Percentiles rank a stretch among this genome's conserved stretches.
Evolutionary conservation across 495 filamentous ascomycete species (phyloP).

Genomic region (Daldinia decipiens): DNA sequence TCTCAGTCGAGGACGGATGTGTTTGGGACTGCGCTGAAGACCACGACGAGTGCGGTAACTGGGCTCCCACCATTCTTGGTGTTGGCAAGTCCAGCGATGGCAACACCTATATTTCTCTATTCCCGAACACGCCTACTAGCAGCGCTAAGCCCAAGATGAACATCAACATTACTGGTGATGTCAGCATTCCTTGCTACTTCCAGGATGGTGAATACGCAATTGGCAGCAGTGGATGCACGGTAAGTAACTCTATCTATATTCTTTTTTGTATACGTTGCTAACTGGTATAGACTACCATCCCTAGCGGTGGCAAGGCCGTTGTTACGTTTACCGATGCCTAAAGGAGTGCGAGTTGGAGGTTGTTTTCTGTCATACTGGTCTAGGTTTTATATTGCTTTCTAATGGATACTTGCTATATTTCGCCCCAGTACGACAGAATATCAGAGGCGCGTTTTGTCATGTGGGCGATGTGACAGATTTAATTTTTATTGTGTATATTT

Average conservation of each 20-base stretch:
- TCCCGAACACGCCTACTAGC: constrained; percentile 71
- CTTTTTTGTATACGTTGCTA: constrained; percentile 30
- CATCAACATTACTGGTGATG: constrained; percentile 73
- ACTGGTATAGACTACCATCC: constrained; percentile 51
- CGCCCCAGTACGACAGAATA: constrained; percentile 36
- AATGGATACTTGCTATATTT: constrained; percentile 48
- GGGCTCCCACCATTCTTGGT: constrained; percentile 88
- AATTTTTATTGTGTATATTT: constrained; percentile 52
- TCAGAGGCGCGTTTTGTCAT: constrained; percentile 30
- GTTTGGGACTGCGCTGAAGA: constrained; percentile 71
- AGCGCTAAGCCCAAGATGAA: constrained; percentile 74
- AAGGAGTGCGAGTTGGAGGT: constrained; percentile 15
- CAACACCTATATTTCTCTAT: constrained; percentile 83
- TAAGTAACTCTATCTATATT: constrained; percentile 53
- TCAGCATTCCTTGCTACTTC: constrained; percentile 76
- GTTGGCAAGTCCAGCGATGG: constrained; percentile 72
- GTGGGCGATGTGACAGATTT: constrained; percentile 42
- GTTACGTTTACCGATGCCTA: constrained; percentile 51
- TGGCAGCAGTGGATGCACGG: constrained; percentile 73
- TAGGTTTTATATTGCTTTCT: constrained; percentile 47
- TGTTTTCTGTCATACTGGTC: constrained; percentile 41
- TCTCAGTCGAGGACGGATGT: constrained; percentile 75
- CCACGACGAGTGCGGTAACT: constrained; percentile 75
- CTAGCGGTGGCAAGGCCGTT: constrained; percentile 49
- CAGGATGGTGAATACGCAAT: constrained; percentile 71